Evolutionary conservation across 179 eudicot species (phyloP).

Genomic region (Drosera spatulata): DNA sequence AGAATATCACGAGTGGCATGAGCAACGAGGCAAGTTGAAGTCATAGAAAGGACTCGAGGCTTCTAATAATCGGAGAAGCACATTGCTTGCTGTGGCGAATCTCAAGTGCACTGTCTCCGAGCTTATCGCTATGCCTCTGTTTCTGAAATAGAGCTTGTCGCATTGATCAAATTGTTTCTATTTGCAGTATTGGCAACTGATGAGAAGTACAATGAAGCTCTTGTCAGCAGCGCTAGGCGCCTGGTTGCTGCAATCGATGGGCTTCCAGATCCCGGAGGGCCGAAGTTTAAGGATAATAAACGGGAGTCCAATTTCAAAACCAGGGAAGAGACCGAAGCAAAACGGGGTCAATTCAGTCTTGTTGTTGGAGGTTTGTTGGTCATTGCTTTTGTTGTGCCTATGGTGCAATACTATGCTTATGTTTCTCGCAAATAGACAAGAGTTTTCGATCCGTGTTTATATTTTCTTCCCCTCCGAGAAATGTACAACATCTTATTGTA

Average conservation of each 20-base stretch:
- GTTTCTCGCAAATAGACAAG: slow-evolving; percentile 56
- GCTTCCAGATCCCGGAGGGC: slow-evolving; percentile 96
- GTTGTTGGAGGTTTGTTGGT: slow-evolving; percentile 94
- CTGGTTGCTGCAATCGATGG: slow-evolving; percentile 93
- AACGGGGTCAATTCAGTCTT: slow-evolving; percentile 89
- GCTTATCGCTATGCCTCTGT: too few relatives aligned
- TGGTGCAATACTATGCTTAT: slow-evolving; percentile 99
- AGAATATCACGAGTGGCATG: too few relatives aligned
- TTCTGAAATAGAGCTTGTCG: not conserved
- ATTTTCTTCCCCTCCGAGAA: slow-evolving; percentile 1
- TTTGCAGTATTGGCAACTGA: slow-evolving; percentile 83
- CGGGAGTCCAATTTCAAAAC: slow-evolving; percentile 96
- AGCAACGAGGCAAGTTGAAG: too few relatives aligned
- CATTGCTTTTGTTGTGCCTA: slow-evolving; percentile 94
- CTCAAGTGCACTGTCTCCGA: too few relatives aligned
- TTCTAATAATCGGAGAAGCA: too few relatives aligned
- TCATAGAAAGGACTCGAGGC: too few relatives aligned
- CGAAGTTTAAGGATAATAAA: slow-evolving; percentile 64
- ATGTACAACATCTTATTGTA: not conserved
- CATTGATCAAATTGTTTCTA: not conserved
- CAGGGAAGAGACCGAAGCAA: slow-evolving; percentile 91
- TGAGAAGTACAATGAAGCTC: slow-evolving; percentile 94
- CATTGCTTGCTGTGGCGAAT: too few relatives aligned
- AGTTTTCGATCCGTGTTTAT: slow-evolving; percentile 1
- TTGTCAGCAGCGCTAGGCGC: slow-evolving; percentile 75